Percentiles rank a stretch among this genome's conserved stretches.
Conservation (phyloP, 1,284 basidiomycete species). For the Papiliotrema nemorosa region DNA sequence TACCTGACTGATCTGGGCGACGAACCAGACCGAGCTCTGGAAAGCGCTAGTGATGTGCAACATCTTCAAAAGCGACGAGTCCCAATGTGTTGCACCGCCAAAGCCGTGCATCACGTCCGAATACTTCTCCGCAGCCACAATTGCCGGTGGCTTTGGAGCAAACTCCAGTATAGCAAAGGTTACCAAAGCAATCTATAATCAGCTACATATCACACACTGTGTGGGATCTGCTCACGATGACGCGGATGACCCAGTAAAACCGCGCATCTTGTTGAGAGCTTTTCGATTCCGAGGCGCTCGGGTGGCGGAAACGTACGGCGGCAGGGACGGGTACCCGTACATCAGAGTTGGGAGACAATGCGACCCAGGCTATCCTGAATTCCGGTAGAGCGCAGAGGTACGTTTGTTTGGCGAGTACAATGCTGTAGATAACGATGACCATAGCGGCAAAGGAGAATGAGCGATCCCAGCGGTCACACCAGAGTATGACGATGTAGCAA, state of each 20-base stretch:
- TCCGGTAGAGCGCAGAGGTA: neutral
- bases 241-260: conserved; percentile 1
- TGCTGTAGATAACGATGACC: neutral
- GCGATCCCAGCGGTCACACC: neutral
- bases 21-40: conserved; percentile 1
- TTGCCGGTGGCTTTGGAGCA: neutral
- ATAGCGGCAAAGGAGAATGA: neutral
- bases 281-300: neutral
- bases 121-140: neutral
- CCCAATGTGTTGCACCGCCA: neutral
- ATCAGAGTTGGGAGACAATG: neutral
- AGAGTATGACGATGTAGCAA: conserved; percentile 1
- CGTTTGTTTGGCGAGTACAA: neutral
- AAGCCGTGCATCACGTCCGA: conserved; percentile 1
- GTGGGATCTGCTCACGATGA: neutral
- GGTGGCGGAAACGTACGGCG: neutral
- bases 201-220: neutral
- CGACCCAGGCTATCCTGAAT: neutral
- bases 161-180: neutral
- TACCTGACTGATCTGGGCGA: conserved; percentile 2
- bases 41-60: neutral
- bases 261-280: neutral
- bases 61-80: neutral
- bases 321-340: neutral
- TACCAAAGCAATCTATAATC: neutral